Conservation (phyloP, 805 yeast genomes). For the Jamesozyma jinghongensis region DNA sequence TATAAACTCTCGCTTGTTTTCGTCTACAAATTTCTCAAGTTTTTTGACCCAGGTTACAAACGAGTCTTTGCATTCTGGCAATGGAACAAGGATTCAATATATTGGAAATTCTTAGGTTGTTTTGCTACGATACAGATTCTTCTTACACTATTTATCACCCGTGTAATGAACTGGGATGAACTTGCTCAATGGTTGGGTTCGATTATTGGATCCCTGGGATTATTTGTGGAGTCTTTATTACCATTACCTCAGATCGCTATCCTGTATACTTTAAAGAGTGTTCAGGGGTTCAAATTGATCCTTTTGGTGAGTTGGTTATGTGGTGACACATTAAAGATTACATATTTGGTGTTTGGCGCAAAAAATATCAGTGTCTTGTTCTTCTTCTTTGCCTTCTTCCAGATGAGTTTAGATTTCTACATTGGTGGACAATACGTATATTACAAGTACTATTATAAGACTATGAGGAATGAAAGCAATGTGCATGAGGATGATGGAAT, state of each 20-base stretch:
- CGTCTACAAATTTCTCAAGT: conserved; percentile 38
- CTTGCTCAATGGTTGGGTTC: conserved; percentile 46
- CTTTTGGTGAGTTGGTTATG: conserved; percentile 77
- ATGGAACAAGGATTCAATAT: conserved; percentile 54
- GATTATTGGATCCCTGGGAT: conserved; percentile 50
- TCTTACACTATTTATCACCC: conserved; percentile 25
- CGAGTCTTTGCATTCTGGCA: conserved; percentile 76
- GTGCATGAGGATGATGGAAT: neutral
- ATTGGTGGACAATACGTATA: conserved; percentile 67
- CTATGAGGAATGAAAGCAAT: too few species aligned
- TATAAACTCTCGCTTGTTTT: conserved; percentile 22
- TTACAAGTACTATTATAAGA: conserved; percentile 38
- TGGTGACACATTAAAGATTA: conserved; percentile 74
- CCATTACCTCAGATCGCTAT: conserved; percentile 75
- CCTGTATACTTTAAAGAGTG: conserved; percentile 53
- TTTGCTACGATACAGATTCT: conserved; percentile 36
- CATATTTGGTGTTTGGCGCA: conserved; percentile 70
- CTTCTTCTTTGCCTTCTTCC: conserved; percentile 64
- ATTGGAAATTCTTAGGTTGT: conserved; percentile 52
- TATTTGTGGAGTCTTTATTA: conserved; percentile 61
- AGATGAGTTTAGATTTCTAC: conserved; percentile 62
- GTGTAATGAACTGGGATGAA: conserved; percentile 34
- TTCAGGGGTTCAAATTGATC: conserved; percentile 71
- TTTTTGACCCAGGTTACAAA: conserved; percentile 61
- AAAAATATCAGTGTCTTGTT: conserved; percentile 56